Base-by-base conservation (phyloP, 305 asterid genomes). In the Solanum hybrid region DNA sequence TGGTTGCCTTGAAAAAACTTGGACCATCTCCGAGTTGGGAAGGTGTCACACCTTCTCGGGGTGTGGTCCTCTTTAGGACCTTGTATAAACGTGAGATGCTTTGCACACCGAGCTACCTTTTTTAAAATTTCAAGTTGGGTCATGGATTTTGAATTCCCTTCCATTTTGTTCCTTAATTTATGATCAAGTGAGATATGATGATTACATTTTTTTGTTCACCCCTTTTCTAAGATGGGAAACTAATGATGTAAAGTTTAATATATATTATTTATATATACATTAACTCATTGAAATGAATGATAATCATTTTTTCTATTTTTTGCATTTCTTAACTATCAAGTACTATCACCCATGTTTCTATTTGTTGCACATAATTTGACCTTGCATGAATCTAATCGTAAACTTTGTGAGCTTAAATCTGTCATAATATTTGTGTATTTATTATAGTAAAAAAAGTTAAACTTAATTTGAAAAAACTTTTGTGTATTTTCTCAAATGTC, bases 221-320 rank as follows among this genome's bases (percentile, higher is more conserved):
- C 2, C 29, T 29, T 29, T 3, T 4, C 39, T 12, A 84, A 84
- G 87, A 31, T 5, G 29, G 37, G 88, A 64, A 84, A 51, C 22
- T 84, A 84, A 35, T 31, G 39, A 84, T 84, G 87, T 84, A 84
- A 84, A 84, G 88, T 10, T 20, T 51, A 51, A 51, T 29, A 29
- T 84, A 80, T 26, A 46, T 16, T 9, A 51, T 83, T 46, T 78
- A 77, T 77, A 84, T 57, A 57, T 57, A 57, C 8, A 57, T 51
- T 51, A 31, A 84, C 88, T 31, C 39, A 42, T 29, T 28, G 40
- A 34, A 29, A 29, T 46, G 31, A 51, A 46, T 18, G 35, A 42
- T 10, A 18, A 7, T 16, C 73, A 3, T 26, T 26, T 42, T n/a
- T 22, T 42, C 6, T 28, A 26, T 80, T 37, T 39, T 24, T 80